Evolutionary conservation across 352 stramenopile species (phyloP).

Genomic region (Phytopythium cucurbitacearum): DNA sequence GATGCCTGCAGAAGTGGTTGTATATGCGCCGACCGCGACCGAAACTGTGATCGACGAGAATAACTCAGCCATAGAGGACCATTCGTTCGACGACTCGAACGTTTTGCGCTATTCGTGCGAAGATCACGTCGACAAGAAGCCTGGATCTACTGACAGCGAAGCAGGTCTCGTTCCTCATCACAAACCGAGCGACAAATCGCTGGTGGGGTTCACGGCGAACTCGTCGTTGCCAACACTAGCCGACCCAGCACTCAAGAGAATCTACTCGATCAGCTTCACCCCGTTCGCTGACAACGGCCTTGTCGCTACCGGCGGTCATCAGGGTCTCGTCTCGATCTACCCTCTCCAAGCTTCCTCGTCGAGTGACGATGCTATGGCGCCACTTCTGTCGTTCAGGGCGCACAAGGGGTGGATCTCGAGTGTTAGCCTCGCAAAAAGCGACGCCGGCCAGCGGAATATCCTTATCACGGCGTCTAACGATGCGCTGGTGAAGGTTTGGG

Average conservation of each 20-base stretch:
- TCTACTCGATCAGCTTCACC: conserved; percentile 46
- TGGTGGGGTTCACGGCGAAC: conserved; percentile 16
- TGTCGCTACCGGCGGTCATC: conserved; percentile 33
- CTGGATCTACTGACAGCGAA: neutral
- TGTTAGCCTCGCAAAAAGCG: conserved; percentile 31
- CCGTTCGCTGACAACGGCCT: conserved; percentile 31
- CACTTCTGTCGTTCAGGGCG: conserved; percentile 51
- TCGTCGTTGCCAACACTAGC: conserved; percentile 8
- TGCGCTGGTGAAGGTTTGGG: conserved; percentile 44
- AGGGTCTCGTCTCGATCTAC: conserved; percentile 50
- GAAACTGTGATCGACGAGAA: conserved; percentile 8
- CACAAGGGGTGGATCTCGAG: conserved; percentile 51
- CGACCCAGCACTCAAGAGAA: conserved; percentile 33
- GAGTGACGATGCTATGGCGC: conserved; percentile 10
- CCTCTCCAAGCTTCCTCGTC: conserved; percentile 1
- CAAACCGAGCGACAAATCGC: neutral
- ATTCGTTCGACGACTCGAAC: conserved; percentile 26
- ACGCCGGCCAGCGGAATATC: conserved; percentile 20
- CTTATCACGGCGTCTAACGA: conserved; percentile 51
- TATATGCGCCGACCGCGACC: neutral
- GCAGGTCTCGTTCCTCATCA: neutral
- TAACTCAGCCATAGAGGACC: conserved; percentile 7
- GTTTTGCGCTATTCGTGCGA: conserved; percentile 27
- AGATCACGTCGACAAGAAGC: neutral
- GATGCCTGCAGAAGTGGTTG: conserved; percentile 2